Evolutionary conservation across 129 eudicot genomes (phyloP).

Genomic region (Pseudognaphalium luteoalbum): DNA sequence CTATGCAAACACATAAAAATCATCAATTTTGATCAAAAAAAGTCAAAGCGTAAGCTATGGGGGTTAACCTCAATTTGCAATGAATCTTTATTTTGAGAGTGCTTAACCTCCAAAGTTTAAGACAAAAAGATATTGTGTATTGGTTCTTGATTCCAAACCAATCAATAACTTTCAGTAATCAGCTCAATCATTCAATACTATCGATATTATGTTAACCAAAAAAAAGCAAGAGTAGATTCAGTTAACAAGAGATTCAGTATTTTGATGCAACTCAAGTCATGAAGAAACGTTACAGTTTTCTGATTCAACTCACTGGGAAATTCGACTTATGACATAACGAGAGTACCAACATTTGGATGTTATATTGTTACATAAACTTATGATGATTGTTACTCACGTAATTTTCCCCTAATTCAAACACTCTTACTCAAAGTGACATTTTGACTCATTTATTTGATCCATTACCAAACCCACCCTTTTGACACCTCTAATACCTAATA

Average conservation of each 20-base stretch:
- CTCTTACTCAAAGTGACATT: neutral
- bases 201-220: neutral
- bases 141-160: neutral
- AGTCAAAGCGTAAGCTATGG: conserved; percentile 7
- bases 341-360: neutral
- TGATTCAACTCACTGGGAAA: neutral
- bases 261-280: conserved; percentile 8
- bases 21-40: conserved; percentile 22
- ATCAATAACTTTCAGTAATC: conserved; percentile 2
- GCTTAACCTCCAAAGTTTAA: neutral
- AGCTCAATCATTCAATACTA: neutral
- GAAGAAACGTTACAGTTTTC: neutral
- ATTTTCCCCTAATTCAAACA: neutral
- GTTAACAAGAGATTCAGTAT: neutral
- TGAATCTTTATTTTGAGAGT: neutral
- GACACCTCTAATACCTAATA: neutral
- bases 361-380: too few relatives aligned
- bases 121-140: neutral
- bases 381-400: neutral
- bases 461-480: neutral
- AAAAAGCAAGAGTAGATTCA: neutral
- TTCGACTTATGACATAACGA: neutral
- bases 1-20: conserved; percentile 37
- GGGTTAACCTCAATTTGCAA: neutral
- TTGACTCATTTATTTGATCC: neutral